These are phyloP conservation scores for Trametes villosa DNA, from an alignment of 768 basidiomycete genomes.

Conservation along the genomic window DNA sequence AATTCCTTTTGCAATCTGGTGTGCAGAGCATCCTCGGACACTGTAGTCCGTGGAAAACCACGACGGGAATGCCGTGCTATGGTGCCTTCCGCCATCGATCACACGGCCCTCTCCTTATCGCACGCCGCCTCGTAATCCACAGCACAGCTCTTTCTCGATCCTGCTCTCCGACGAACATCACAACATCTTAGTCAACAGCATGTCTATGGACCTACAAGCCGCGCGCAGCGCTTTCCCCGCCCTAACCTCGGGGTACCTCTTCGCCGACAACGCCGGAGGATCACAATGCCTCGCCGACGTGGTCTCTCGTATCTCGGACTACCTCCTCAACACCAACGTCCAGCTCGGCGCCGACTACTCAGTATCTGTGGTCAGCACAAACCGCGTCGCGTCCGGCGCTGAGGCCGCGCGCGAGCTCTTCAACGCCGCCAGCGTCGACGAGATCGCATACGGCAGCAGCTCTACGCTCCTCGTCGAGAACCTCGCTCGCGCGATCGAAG, in stretches of 20 bases:
- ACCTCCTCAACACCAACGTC: constrained; percentile 72
- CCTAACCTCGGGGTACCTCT: constrained; percentile 61
- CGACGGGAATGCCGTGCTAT: background rate
- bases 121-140: background rate
- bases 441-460: constrained; percentile 69
- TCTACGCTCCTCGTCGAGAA: constrained; percentile 75
- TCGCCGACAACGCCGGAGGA: constrained; percentile 79
- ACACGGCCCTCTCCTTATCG: background rate
- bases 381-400: constrained; percentile 54
- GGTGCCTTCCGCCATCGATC: background rate
- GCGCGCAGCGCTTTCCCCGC: constrained; percentile 68
- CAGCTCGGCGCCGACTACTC: constrained; percentile 76
- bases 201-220: constrained; percentile 41
- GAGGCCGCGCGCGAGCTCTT: constrained; percentile 60
- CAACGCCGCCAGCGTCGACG: constrained; percentile 62
- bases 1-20: no score
- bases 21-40: background rate
- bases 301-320: constrained; percentile 65
- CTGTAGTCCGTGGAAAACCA: background rate
- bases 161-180: background rate
- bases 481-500: constrained; percentile 63
- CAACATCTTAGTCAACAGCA: background rate
- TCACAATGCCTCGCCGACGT: constrained; percentile 63
- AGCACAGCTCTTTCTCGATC: background rate
- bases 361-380: constrained; percentile 55